phyloP scores from a whole-genome alignment of 805 yeast genomes.

The Lipomyces sp. region DNA sequence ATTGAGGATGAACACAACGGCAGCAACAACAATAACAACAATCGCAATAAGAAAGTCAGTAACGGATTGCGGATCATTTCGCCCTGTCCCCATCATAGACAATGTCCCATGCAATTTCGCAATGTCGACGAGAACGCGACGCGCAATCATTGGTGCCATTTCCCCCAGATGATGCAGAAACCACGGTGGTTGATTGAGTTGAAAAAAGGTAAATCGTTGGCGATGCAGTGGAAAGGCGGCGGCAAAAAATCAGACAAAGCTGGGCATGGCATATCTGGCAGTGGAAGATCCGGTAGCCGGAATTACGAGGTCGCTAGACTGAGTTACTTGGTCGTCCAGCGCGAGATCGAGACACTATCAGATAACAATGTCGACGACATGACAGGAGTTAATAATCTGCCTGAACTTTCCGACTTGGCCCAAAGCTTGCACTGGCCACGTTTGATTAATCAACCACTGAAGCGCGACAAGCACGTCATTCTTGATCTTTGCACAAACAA shows the following conservation, averaged over 20 bases:
- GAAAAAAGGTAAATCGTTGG: slow-evolving; percentile 76
- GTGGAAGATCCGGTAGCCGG: slow-evolving; percentile 70
- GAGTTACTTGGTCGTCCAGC: slow-evolving; percentile 69
- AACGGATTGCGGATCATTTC: slow-evolving; percentile 70
- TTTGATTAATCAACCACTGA: slow-evolving; percentile 69
- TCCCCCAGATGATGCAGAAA: slow-evolving; percentile 69
- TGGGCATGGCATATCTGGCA: slow-evolving; percentile 54
- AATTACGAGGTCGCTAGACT: slow-evolving; percentile 69
- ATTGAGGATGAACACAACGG: too few relatives aligned
- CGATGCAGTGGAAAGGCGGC: slow-evolving; percentile 70
- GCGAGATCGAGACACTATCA: slow-evolving; percentile 50
- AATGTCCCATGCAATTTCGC: slow-evolving; percentile 82
- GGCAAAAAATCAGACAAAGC: slow-evolving; percentile 58
- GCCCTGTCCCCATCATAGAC: slow-evolving; percentile 88
- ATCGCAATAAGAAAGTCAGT: slow-evolving; percentile 43
- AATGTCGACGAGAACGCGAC: slow-evolving; percentile 65
- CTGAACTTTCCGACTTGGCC: slow-evolving; percentile 13
- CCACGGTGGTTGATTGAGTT: slow-evolving; percentile 82
- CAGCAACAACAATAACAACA: too few relatives aligned
- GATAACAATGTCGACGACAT: slow-evolving; percentile 42
- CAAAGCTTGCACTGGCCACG: slow-evolving; percentile 66
- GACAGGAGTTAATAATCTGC: background rate
- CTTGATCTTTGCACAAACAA: slow-evolving; percentile 78
- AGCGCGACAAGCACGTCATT: slow-evolving; percentile 80
- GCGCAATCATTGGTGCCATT: slow-evolving; percentile 71